Conservation (phyloP, 2,329 filamentous ascomycete genomes). For the Pseudogymnoascus sp. region DNA sequence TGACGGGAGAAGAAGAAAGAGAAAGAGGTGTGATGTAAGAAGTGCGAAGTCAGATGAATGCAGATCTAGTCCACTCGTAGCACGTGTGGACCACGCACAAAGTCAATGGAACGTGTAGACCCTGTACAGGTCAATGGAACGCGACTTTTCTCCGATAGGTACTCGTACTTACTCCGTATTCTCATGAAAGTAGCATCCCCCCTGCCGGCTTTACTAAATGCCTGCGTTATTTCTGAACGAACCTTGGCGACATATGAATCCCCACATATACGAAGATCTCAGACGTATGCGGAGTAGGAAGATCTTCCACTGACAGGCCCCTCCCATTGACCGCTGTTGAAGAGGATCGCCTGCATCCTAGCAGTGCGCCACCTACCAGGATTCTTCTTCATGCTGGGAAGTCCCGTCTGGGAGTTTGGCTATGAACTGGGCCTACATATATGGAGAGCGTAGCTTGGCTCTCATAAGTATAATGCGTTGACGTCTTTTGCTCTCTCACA, state of each 20-base stretch:
- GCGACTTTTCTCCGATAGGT: not conserved
- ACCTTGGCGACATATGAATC: not conserved
- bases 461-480: not conserved
- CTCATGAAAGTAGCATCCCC: not conserved
- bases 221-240: not conserved
- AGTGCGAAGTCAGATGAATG: not conserved
- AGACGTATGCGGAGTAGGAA: not conserved
- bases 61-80: constrained; percentile 4
- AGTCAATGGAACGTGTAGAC: not conserved
- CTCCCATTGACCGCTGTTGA: not conserved
- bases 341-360: not conserved
- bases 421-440: not conserved
- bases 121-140: not conserved
- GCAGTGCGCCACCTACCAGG: not conserved
- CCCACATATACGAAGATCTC: not conserved
- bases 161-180: constrained; percentile 6
- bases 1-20: not conserved
- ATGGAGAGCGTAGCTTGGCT: not conserved
- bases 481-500: not conserved
- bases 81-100: not conserved
- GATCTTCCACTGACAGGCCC: not conserved
- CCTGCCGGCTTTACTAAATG: not conserved
- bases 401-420: not conserved
- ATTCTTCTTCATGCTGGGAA: not conserved
- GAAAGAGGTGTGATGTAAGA: not conserved